phyloP scores from a whole-genome alignment of 2,329 filamentous ascomycete species.

The Aureobasidium sp. region DNA sequence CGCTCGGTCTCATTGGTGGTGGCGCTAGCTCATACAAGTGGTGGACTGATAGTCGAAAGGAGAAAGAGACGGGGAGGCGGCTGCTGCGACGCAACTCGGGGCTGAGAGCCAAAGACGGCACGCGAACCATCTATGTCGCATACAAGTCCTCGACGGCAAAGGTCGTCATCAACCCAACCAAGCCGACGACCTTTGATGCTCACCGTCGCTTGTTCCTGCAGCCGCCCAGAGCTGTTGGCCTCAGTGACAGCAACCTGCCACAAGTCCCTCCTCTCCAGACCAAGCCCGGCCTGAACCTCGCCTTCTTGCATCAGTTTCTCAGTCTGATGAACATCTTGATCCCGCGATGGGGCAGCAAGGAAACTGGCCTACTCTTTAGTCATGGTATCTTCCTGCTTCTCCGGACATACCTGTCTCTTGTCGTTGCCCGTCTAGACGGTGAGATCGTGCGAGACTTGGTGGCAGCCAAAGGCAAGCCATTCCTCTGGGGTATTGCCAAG shows the following conservation, averaged over 20 bases:
- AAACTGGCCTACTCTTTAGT: slow-evolving; percentile 79
- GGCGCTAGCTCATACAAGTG: slow-evolving; percentile 71
- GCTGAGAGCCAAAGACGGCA: slow-evolving; percentile 87
- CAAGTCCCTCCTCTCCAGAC: slow-evolving; percentile 79
- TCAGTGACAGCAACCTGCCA: slow-evolving; percentile 53
- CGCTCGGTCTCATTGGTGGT: slow-evolving; percentile 67
- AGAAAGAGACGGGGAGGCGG: slow-evolving; percentile 72
- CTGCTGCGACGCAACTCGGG: slow-evolving; percentile 87
- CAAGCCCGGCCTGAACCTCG: slow-evolving; percentile 88
- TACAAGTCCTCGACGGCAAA: slow-evolving; percentile 82
- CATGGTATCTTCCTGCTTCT: slow-evolving; percentile 86
- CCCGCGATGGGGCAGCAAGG: slow-evolving; percentile 89
- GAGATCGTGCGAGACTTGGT: slow-evolving; percentile 94
- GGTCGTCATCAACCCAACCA: slow-evolving; percentile 83
- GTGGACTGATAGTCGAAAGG: slow-evolving; percentile 64
- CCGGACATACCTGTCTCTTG: slow-evolving; percentile 83
- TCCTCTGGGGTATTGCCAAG: slow-evolving; percentile 81
- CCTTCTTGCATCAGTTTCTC: slow-evolving; percentile 92
- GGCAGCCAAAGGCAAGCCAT: slow-evolving; percentile 82
- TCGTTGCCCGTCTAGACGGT: slow-evolving; percentile 87
- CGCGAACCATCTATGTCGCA: slow-evolving; percentile 87
- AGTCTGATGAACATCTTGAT: slow-evolving; percentile 97
- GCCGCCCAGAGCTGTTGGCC: slow-evolving; percentile 71
- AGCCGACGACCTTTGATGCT: slow-evolving; percentile 89
- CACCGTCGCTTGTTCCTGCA: slow-evolving; percentile 89